Conservation (phyloP, 768 basidiomycete species). For the Tricholoma sp. region DNA sequence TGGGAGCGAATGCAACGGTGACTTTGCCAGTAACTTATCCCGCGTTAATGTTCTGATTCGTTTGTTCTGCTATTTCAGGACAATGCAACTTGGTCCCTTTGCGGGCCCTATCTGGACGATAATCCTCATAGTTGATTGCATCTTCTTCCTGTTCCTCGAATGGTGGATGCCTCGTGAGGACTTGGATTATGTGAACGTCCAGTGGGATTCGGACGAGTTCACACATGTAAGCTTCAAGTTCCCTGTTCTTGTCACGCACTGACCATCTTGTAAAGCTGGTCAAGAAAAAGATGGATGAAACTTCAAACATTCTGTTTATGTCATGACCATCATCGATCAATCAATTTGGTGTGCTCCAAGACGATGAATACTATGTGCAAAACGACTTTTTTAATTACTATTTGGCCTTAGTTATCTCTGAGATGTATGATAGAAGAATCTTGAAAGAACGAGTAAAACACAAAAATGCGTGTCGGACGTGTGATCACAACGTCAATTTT, state of each 20-base stretch:
- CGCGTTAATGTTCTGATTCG: background rate
- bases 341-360: background rate
- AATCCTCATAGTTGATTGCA: conserved; percentile 84
- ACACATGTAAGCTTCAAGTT: conserved; percentile 30
- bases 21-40: background rate
- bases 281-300: background rate
- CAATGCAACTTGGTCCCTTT: conserved; percentile 71
- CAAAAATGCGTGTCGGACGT: background rate
- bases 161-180: conserved; percentile 76
- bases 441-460: background rate
- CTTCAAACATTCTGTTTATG: background rate
- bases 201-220: conserved; percentile 52
- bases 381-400: background rate
- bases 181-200: conserved; percentile 66
- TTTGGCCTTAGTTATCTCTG: background rate
- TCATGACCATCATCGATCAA: too few relatives aligned
- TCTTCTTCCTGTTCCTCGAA: conserved; percentile 83
- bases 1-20: conserved; percentile 76
- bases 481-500: background rate
- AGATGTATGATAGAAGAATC: background rate
- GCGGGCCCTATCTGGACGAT: conserved; percentile 85
- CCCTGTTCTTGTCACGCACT: background rate
- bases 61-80: conserved; percentile 36
- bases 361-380: background rate
- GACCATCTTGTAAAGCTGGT: background rate